Evolutionary conservation across 2,329 filamentous ascomycete species (phyloP).

Genomic region (Exophiala viscosa): DNA sequence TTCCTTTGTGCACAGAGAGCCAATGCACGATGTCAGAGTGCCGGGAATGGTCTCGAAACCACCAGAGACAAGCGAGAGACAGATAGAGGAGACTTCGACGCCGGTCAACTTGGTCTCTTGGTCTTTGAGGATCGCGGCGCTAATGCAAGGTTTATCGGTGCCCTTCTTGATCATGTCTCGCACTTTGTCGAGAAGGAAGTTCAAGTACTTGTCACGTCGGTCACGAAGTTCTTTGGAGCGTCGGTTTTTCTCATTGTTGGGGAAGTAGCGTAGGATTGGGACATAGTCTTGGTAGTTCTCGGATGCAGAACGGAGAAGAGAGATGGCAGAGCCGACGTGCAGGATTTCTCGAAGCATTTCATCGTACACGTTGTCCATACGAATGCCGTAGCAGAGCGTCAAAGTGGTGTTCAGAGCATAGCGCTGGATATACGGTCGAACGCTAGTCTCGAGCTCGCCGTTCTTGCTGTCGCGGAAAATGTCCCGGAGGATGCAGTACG

Average conservation of each 20-base stretch:
- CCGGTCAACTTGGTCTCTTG: slow-evolving; percentile 61
- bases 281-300: slow-evolving; percentile 80
- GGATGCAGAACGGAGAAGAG: slow-evolving; percentile 69
- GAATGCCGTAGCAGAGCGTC: slow-evolving; percentile 70
- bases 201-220: slow-evolving; percentile 62
- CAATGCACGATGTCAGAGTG: slow-evolving; percentile 69
- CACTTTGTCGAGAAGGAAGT: slow-evolving; percentile 52
- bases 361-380: slow-evolving; percentile 65
- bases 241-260: slow-evolving; percentile 51
- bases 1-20: slow-evolving; percentile 59
- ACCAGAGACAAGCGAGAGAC: slow-evolving; percentile 70
- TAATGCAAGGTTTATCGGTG: slow-evolving; percentile 62
- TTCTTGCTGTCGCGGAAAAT: slow-evolving; percentile 58
- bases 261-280: slow-evolving; percentile 60
- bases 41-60: slow-evolving; percentile 73
- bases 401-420: slow-evolving; percentile 69
- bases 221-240: slow-evolving; percentile 57
- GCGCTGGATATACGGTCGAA: slow-evolving; percentile 64
- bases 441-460: slow-evolving; percentile 60
- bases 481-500: slow-evolving; percentile 64
- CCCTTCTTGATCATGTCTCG: slow-evolving; percentile 56
- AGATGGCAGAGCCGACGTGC: slow-evolving; percentile 68
- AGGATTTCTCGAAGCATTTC: slow-evolving; percentile 68
- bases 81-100: slow-evolving; percentile 70
- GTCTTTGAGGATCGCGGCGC: slow-evolving; percentile 62